A percentile compares a stretch with the other conserved stretches of the same genome.
phyloP scores from a whole-genome alignment of 1,284 basidiomycete genomes.

The Tetrapyrgos nigripes region DNA sequence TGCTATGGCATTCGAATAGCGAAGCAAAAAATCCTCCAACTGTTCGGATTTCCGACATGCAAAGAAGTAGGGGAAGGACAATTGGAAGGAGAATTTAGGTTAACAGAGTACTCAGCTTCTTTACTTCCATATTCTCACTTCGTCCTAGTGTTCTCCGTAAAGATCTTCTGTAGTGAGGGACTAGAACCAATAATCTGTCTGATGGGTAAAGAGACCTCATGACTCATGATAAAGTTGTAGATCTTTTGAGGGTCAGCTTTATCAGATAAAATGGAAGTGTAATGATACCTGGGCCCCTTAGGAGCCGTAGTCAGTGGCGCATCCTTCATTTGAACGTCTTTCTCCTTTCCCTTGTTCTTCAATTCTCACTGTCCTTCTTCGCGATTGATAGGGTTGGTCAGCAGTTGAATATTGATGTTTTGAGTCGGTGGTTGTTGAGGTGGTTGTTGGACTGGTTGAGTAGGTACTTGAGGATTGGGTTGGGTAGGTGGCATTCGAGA shows the following conservation, averaged over 20 bases:
- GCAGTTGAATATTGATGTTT: background rate
- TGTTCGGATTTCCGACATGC: too few relatives aligned
- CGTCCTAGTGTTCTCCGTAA: too few relatives aligned
- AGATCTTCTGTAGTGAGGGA: slow-evolving; percentile 1
- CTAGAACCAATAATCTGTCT: background rate
- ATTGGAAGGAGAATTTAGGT: too few relatives aligned
- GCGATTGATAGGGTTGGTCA: slow-evolving; percentile 11
- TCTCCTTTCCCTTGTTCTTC: background rate
- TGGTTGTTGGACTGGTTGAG: too few relatives aligned
- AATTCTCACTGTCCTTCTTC: background rate
- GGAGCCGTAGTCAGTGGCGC: background rate
- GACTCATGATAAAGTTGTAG: background rate
- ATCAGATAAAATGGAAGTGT: slow-evolving; percentile 3
- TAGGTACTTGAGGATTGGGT: too few relatives aligned
- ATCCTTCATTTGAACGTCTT: slow-evolving; percentile 6
- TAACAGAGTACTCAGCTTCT: too few relatives aligned
- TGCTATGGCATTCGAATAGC: background rate
- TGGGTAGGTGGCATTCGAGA: too few relatives aligned
- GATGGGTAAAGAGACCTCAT: background rate
- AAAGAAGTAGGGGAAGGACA: too few relatives aligned
- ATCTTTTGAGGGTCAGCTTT: background rate
- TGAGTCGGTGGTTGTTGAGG: too few relatives aligned
- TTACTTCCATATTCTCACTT: too few relatives aligned
- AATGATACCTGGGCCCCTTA: background rate
- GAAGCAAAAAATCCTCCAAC: background rate